Evolutionary conservation across 495 filamentous ascomycete genomes (phyloP), one percentile per base, ranked within the genome.

Genomic region (Hyaloscypha variabilis): DNA sequence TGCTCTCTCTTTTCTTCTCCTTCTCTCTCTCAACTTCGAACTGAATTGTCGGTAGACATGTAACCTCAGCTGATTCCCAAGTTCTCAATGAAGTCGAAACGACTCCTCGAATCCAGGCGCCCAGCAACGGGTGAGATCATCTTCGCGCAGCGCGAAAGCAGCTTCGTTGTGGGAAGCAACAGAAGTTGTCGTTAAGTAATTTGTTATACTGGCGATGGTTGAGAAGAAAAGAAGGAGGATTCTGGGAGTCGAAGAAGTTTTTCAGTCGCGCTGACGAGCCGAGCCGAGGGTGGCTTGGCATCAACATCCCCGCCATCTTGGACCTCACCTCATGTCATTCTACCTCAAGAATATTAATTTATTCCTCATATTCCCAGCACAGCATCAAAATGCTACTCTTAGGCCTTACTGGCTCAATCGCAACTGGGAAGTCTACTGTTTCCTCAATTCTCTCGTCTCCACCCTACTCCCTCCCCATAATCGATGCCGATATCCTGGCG

Each of bases 341-440:
- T 19, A 3, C 39, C 13, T 17, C n/a, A n/a, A n/a, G n/a, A n/a
- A n/a, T n/a, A n/a, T n/a, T n/a, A n/a, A n/a, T n/a, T 1, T 58
- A 17, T 23, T 26, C 21, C 55, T 58, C 55, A 8, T 8, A 8
- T 14, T 29, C 55, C 1, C 10, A 25, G n/a, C 8, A 34, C 36
- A 1, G 14, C 24, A 24, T 26, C 34, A 52, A 54, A 57, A 99
- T 99, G 96, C 86, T 99, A 60, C 85, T 99, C 71, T 91, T 99
- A 73, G 95, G 95, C 69, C 88, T 99, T 29, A 99, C 95, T 39
- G 95, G 95, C 78, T 97, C 93, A 65, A 97, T 99, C 75, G 94
- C 95, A 39, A 98, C 96, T 3, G 95, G 96, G 74, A 99, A 99
- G 87, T 96, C 93, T 36, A 99, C 96, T 68, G 94, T 96, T 67